Evolutionary conservation across 2,329 filamentous ascomycete genomes (phyloP).

Genomic region (Ophiostoma angusticollis): DNA sequence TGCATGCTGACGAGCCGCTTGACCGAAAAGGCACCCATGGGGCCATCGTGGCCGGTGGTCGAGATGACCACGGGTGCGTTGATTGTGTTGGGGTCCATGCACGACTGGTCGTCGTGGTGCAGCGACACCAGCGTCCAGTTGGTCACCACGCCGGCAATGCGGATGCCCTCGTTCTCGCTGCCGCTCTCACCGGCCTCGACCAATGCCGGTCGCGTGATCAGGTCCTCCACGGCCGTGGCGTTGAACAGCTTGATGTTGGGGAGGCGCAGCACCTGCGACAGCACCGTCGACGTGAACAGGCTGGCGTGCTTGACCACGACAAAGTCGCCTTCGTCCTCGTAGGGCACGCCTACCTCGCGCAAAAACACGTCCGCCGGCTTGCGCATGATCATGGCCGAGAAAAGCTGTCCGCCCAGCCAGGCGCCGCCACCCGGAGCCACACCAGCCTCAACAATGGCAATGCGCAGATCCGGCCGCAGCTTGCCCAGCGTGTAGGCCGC

Average conservation of each 20-base stretch:
- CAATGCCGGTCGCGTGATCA: constrained; percentile 61
- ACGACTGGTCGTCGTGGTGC: constrained; percentile 79
- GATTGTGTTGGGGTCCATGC: constrained; percentile 97
- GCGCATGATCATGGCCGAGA: constrained; percentile 90
- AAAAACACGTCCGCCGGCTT: constrained; percentile 84
- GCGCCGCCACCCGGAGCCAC: constrained; percentile 81
- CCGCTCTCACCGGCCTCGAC: no score
- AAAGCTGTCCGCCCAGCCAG: constrained; percentile 88
- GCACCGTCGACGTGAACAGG: constrained; percentile 77
- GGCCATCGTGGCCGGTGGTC: constrained; percentile 82
- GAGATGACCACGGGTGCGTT: constrained; percentile 81
- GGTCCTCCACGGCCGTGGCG: constrained; percentile 79
- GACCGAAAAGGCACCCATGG: constrained; percentile 81
- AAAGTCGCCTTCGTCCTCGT: constrained; percentile 76
- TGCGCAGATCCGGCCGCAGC: constrained; percentile 77
- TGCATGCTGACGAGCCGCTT: constrained; percentile 88
- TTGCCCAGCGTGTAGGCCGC: constrained; percentile 75
- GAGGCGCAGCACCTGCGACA: constrained; percentile 71
- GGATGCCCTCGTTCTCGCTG: constrained; percentile 37
- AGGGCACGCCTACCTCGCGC: constrained; percentile 66
- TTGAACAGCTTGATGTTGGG: constrained; percentile 96
- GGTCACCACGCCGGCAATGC: constrained; percentile 79
- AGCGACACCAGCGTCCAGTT: constrained; percentile 91
- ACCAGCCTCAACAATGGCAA: constrained; percentile 78
- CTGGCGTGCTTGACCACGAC: constrained; percentile 92